These are phyloP conservation scores for Clavariopsis aquatica DNA, from an alignment of 495 filamentous ascomycete species.

Conservation along the genomic window DNA sequence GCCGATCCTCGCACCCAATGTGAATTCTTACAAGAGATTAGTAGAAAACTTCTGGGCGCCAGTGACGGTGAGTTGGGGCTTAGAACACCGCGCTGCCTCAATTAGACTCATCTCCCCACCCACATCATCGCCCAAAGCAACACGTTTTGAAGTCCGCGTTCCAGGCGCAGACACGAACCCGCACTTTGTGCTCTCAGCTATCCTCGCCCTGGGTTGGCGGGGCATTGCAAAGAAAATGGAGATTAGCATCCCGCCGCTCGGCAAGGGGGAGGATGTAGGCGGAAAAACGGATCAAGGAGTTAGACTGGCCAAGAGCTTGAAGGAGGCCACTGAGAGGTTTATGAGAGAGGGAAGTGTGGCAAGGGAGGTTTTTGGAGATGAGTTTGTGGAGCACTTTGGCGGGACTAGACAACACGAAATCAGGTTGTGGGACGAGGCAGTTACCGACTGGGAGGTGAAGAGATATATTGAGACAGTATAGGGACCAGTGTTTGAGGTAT, in stretches of 20 bases:
- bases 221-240: slow-evolving; percentile 87
- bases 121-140: slow-evolving; percentile 76
- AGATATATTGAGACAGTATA: slow-evolving; percentile 75
- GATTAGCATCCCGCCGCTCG: slow-evolving; percentile 78
- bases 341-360: slow-evolving; percentile 75
- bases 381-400: slow-evolving; percentile 92
- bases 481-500: too few species aligned
- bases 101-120: slow-evolving; percentile 88
- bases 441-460: slow-evolving; percentile 82
- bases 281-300: slow-evolving; percentile 64
- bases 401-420: slow-evolving; percentile 93
- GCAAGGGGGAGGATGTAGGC: slow-evolving; percentile 78
- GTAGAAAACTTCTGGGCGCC: slow-evolving; percentile 99
- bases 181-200: slow-evolving; percentile 80
- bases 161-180: slow-evolving; percentile 90
- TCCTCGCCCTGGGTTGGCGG: slow-evolving; percentile 82
- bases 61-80: slow-evolving; percentile 93
- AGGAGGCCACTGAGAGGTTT: slow-evolving; percentile 78
- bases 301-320: slow-evolving; percentile 76
- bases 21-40: slow-evolving; percentile 96
- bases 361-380: slow-evolving; percentile 87
- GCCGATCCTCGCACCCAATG: slow-evolving; percentile 88
- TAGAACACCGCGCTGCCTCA: slow-evolving; percentile 91
- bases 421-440: slow-evolving; percentile 88
- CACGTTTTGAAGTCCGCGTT: slow-evolving; percentile 88